Evolutionary conservation across 148 eudicot genomes (phyloP), one percentile per base, ranked within the genome.

Genomic region (Persicaria maculosa): DNA sequence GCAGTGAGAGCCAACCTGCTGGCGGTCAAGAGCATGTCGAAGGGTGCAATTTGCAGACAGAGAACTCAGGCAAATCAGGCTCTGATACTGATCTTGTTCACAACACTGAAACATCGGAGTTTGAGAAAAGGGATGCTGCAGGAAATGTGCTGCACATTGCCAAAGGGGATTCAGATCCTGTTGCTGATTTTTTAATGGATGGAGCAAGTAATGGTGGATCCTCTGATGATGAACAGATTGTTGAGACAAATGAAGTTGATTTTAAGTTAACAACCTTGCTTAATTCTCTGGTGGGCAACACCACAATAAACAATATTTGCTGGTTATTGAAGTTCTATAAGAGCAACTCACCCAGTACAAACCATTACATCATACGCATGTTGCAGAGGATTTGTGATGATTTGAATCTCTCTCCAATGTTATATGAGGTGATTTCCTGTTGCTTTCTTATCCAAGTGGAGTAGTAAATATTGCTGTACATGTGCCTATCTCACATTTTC

Each of bases 321-420:
- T 96, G 99, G 97, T 81, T 96, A 81, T 91, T 96, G 72, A 90
- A 88, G 85, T 88, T 85, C 68, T 92, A 92, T 74, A 92, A 87
- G 81, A 84, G 85, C 85, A 96, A 96, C 79, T 85, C 97, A 55
- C 50, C 74, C 72, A 81, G 90, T 74, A 89, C 95, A 76, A 96
- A 96, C 81, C 97, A 96, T 76, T 88, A 89, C 80, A 79, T 96
- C 73, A 31, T 96, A 79, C 77, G 83, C 84, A 77, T 91, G 85
- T 79, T 96, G 50, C 81, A 78, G 82, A 91, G 89, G 72, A 89
- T 96, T 71, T 90, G 94, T 72, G 97, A 96, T 57, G 99, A 96
- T 88, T 71, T 96, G 81, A 92, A 92, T 82, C 97, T 96, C 50
- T 80, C 99, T 78, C 97, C 99, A 62, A 96, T 92, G 97, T 81